Conservation (phyloP, 257 asterid species). For the Przewalskia tangutica region DNA sequence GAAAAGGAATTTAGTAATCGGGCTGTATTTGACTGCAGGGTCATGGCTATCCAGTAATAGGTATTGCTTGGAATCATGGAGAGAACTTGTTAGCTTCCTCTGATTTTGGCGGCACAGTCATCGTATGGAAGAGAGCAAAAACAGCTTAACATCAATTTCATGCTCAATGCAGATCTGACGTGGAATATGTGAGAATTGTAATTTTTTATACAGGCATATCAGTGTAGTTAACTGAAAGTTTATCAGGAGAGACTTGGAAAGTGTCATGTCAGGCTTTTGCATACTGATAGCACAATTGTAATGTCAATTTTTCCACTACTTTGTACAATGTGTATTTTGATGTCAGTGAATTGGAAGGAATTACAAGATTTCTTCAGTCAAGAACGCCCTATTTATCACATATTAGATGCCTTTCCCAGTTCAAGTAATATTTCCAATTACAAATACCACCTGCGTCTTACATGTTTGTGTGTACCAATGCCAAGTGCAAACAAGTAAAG, state of each 20-base stretch:
- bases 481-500: not conserved
- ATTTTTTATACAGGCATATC: not conserved
- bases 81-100: constrained; percentile 92
- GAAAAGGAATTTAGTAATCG: not conserved
- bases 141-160: constrained; percentile 17
- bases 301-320: not conserved
- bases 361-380: not conserved
- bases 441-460: not conserved
- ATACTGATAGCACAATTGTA: not conserved
- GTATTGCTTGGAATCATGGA: constrained; percentile 94
- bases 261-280: not conserved
- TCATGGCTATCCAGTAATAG: constrained; percentile 87
- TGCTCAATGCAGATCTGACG: not conserved
- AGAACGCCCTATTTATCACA: no score
- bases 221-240: not conserved
- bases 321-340: not conserved
- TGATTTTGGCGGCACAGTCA: constrained; percentile 95
- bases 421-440: no score
- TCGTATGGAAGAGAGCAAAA: constrained; percentile 95
- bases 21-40: constrained; percentile 44
- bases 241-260: not conserved
- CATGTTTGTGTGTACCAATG: not conserved
- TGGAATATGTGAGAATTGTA: not conserved
- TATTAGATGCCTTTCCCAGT: no score
- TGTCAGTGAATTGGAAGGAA: not conserved